These are phyloP conservation scores for Epichloe hybrida DNA, from an alignment of 2,329 filamentous ascomycete species.

Conservation along the genomic window DNA sequence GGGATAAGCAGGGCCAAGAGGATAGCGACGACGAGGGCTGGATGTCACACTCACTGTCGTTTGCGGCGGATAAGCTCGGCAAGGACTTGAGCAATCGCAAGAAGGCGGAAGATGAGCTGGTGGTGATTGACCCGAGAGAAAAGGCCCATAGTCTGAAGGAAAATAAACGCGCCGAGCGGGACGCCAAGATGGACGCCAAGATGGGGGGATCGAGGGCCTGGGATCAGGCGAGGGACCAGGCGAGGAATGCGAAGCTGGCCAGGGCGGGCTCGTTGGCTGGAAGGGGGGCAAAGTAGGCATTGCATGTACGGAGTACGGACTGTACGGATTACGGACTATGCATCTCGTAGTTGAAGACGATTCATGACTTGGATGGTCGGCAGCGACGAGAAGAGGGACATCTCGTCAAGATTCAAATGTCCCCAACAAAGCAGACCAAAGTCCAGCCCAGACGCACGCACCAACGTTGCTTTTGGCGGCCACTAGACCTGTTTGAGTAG, in stretches of 20 bases:
- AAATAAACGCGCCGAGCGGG: slow-evolving; percentile 46
- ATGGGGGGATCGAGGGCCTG: slow-evolving; percentile 36
- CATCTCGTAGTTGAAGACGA: too few relatives aligned
- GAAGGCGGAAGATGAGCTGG: slow-evolving; percentile 79
- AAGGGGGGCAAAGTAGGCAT: slow-evolving; percentile 39
- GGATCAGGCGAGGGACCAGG: slow-evolving; percentile 35
- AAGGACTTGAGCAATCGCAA: slow-evolving; percentile 85
- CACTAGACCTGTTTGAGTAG: too few relatives aligned
- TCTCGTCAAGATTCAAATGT: too few relatives aligned
- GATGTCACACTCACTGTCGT: slow-evolving; percentile 77
- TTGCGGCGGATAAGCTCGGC: slow-evolving; percentile 78
- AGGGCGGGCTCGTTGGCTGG: slow-evolving; percentile 39
- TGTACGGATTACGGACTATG: too few relatives aligned
- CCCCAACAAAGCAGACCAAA: too few relatives aligned
- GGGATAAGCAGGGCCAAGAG: slow-evolving; percentile 53
- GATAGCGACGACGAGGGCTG: slow-evolving; percentile 56
- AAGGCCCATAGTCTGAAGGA: slow-evolving; percentile 61
- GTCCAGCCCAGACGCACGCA: too few relatives aligned
- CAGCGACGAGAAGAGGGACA: too few relatives aligned
- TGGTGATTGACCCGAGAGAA: slow-evolving; percentile 86
- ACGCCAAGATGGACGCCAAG: slow-evolving; percentile 17
- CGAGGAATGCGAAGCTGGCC: slow-evolving; percentile 42
- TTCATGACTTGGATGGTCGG: too few relatives aligned
- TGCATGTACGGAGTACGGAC: not conserved
- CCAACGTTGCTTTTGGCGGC: too few relatives aligned